These are phyloP conservation scores for Neobulgaria alba DNA, from an alignment of 2,329 filamentous ascomycete species.

Conservation along the genomic window DNA sequence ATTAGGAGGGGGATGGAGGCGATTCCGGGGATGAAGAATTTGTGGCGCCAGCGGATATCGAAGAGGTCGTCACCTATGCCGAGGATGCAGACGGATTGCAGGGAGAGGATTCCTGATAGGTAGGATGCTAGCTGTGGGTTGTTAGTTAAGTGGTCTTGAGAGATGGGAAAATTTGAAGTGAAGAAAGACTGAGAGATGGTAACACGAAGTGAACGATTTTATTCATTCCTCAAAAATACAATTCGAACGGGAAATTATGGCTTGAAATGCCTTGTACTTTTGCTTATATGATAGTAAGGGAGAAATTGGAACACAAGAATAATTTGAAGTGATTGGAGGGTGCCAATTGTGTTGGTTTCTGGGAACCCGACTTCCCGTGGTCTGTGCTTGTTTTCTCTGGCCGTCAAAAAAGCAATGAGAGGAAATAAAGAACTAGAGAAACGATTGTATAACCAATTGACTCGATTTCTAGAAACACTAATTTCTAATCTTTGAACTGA, in stretches of 20 bases:
- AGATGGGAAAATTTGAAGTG: too few relatives aligned
- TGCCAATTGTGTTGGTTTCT: too few relatives aligned
- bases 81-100: conserved; percentile 83
- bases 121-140: conserved; percentile 73
- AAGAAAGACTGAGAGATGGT: too few relatives aligned
- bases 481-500: neutral
- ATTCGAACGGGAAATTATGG: too few relatives aligned
- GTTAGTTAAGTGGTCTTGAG: conserved; percentile 1
- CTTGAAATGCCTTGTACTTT: too few relatives aligned
- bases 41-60: conserved; percentile 97
- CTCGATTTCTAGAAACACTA: neutral
- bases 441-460: neutral
- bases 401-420: neutral
- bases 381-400: too few relatives aligned
- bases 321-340: too few relatives aligned
- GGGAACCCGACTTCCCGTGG: too few relatives aligned
- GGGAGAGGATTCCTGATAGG: conserved; percentile 83
- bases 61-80: conserved; percentile 94
- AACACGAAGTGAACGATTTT: too few relatives aligned
- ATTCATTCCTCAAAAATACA: too few relatives aligned
- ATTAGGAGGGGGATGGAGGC: conserved; percentile 89
- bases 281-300: too few relatives aligned
- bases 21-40: conserved; percentile 94
- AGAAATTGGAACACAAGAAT: too few relatives aligned
- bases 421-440: neutral